phyloP scores from a whole-genome alignment of 1,284 basidiomycete species.

The Boletus hoseneyae region DNA sequence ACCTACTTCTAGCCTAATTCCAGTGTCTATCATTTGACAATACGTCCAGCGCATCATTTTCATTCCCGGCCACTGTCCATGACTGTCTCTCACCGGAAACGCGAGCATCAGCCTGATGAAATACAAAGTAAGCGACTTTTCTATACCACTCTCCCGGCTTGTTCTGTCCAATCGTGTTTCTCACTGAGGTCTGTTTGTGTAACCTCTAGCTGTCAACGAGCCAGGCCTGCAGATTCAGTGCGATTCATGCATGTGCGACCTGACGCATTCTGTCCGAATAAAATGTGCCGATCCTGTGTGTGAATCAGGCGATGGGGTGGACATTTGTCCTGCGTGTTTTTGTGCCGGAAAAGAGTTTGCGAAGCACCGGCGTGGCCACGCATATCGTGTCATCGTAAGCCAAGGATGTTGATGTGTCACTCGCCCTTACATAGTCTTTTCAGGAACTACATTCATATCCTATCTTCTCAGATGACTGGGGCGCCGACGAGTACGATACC shows the following conservation, averaged over 20 bases:
- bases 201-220: constrained; percentile 63
- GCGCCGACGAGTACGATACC: constrained; percentile 84
- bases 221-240: constrained; percentile 76
- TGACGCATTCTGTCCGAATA: constrained; percentile 88
- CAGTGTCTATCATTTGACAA: background rate
- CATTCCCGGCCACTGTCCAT: constrained; percentile 34
- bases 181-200: constrained; percentile 39
- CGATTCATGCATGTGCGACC: constrained; percentile 68
- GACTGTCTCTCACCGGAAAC: constrained; percentile 76
- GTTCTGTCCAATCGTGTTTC: constrained; percentile 28
- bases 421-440: constrained; percentile 3
- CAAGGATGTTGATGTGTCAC: constrained; percentile 7
- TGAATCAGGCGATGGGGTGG: constrained; percentile 72
- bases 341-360: constrained; percentile 88
- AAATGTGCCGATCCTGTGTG: constrained; percentile 86
- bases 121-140: constrained; percentile 56
- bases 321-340: constrained; percentile 89
- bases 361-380: constrained; percentile 84
- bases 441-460: constrained; percentile 96
- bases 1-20: background rate
- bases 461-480: constrained; percentile 95
- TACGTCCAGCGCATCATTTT: background rate
- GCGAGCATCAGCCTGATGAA: constrained; percentile 53
- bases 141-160: constrained; percentile 22
- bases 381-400: constrained; percentile 89